These are phyloP conservation scores for Porpolomopsis calyptriformis DNA, from an alignment of 768 basidiomycete genomes.

Conservation along the genomic window DNA sequence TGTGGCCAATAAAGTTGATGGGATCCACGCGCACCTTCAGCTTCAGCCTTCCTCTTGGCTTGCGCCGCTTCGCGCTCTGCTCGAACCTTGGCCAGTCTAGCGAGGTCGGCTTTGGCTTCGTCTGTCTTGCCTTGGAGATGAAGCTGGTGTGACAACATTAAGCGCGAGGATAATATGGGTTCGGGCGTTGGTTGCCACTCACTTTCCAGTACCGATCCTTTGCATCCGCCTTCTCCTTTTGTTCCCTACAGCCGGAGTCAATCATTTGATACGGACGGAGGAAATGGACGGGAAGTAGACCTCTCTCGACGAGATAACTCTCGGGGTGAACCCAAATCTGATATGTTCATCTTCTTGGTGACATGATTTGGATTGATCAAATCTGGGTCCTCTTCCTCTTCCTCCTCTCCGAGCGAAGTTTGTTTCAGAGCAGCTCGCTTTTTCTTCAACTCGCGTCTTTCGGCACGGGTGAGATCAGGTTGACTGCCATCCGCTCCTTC, in stretches of 20 bases:
- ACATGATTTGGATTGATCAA: conserved; percentile 74
- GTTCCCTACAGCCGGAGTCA: conserved; percentile 44
- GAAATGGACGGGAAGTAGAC: conserved; percentile 22
- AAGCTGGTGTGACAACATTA: conserved; percentile 30
- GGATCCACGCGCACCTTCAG: conserved; percentile 50
- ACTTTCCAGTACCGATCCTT: conserved; percentile 86
- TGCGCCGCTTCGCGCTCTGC: conserved; percentile 82
- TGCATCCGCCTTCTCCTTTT: conserved; percentile 85
- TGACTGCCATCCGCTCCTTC: conserved; percentile 27
- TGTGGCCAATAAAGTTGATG: neutral
- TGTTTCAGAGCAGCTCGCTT: conserved; percentile 49
- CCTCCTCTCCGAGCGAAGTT: conserved; percentile 32
- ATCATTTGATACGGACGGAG: conserved; percentile 3
- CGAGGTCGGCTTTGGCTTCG: conserved; percentile 81
- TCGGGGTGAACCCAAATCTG: conserved; percentile 56
- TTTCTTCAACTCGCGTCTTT: conserved; percentile 78
- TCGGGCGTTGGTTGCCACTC: conserved; percentile 6
- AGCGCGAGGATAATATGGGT: neutral
- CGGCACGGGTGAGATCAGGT: conserved; percentile 56
- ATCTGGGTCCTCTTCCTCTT: conserved; percentile 54
- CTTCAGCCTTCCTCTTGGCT: conserved; percentile 80
- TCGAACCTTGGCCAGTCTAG: conserved; percentile 75
- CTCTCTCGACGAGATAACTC: conserved; percentile 58
- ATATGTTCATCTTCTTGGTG: conserved; percentile 62
- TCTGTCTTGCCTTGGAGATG: conserved; percentile 80